phyloP scores from a whole-genome alignment of 371 early-diverging fungal species.

The Circinella umbellata region DNA sequence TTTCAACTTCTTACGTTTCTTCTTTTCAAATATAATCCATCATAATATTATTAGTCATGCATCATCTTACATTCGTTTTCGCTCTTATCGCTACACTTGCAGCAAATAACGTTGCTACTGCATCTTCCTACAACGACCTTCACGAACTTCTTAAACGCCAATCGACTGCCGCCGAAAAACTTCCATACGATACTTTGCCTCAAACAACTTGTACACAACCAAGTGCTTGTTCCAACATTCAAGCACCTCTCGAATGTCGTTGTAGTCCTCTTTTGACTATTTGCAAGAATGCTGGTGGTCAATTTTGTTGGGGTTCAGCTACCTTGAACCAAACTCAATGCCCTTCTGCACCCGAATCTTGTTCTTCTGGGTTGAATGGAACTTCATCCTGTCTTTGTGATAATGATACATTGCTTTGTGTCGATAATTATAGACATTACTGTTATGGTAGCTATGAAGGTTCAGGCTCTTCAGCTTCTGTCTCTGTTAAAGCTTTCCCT shows the following conservation, averaged over 20 bases:
- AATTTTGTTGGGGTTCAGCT: constrained; percentile 51
- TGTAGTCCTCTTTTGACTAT: constrained; percentile 39
- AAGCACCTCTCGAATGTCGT: constrained; percentile 31
- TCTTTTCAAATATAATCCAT: constrained; percentile 15
- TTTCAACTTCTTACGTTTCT: not conserved
- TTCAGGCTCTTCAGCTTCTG: constrained; percentile 7
- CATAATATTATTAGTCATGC: not conserved
- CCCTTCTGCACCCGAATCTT: constrained; percentile 38
- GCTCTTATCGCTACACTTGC: constrained; percentile 13
- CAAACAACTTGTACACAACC: constrained; percentile 35
- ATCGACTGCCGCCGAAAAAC: constrained; percentile 14
- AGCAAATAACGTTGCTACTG: not conserved
- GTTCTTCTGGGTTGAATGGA: constrained; percentile 27
- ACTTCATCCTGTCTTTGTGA: constrained; percentile 45
- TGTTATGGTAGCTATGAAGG: constrained; percentile 33
- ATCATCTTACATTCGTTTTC: constrained; percentile 15
- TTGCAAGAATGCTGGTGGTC: constrained; percentile 30
- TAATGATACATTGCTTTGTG: constrained; percentile 40
- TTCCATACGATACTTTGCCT: constrained; percentile 44
- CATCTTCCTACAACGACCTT: not conserved
- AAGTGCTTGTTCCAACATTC: constrained; percentile 35
- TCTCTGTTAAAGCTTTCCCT: constrained; percentile 7
- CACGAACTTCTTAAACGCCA: constrained; percentile 39
- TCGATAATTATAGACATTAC: constrained; percentile 43
- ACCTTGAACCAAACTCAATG: constrained; percentile 33